These are phyloP conservation scores for Wickerhamiella siamensis DNA, from an alignment of 805 yeast genomes.

Conservation along the genomic window DNA sequence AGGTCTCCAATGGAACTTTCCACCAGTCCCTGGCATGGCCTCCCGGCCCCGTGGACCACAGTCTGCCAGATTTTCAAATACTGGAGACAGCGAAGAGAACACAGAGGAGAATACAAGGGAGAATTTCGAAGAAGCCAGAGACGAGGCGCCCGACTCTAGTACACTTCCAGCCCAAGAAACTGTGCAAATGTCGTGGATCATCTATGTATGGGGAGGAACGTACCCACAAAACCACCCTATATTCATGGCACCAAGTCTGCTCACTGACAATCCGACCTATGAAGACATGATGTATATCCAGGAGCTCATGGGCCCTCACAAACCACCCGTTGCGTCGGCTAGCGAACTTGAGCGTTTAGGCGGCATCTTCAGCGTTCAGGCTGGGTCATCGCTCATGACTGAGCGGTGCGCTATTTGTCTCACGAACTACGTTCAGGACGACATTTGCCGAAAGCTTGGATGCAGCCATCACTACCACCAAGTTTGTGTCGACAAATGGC, in stretches of 20 bases:
- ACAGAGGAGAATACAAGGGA: no score
- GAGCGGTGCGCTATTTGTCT: constrained; percentile 33
- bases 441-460: constrained; percentile 32
- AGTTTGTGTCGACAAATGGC: constrained; percentile 46
- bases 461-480: constrained; percentile 43
- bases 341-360: constrained; percentile 31
- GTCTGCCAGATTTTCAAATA: neutral
- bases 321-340: constrained; percentile 31
- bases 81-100: neutral
- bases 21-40: neutral
- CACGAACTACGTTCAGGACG: constrained; percentile 33
- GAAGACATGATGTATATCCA: constrained; percentile 37
- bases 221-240: constrained; percentile 37
- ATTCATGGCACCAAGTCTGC: constrained; percentile 33
- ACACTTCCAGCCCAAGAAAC: no score
- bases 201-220: constrained; percentile 45
- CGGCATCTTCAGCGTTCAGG: constrained; percentile 22
- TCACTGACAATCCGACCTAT: constrained; percentile 36
- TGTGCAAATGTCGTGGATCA: constrained; percentile 32
- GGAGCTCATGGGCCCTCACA: constrained; percentile 33
- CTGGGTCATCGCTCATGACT: constrained; percentile 10
- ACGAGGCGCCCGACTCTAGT: neutral
- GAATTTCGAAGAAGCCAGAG: neutral
- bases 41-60: neutral
- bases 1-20: neutral